phyloP scores from a whole-genome alignment of 805 yeast species.

The Myxozyma kluyveri region DNA sequence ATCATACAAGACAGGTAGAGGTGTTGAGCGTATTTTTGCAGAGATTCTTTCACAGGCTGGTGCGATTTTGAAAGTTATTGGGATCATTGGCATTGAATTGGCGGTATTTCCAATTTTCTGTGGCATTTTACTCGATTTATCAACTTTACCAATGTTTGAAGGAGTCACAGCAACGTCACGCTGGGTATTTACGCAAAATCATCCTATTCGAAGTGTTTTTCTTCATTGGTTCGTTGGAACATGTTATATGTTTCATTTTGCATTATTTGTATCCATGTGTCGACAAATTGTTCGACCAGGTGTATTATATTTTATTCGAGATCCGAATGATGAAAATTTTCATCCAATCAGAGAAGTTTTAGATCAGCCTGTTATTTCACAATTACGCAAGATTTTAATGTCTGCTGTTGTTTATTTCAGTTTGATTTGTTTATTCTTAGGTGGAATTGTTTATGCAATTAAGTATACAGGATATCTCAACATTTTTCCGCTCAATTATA shows the following conservation, averaged over 20 bases:
- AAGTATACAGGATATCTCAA: conserved; percentile 34
- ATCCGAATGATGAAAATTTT: conserved; percentile 91
- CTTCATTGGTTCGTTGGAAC: conserved; percentile 74
- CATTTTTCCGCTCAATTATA: conserved; percentile 32
- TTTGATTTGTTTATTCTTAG: conserved; percentile 73
- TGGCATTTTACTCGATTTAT: conserved; percentile 72
- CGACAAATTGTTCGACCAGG: conserved; percentile 81
- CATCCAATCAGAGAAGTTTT: conserved; percentile 84
- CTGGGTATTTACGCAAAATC: conserved; percentile 9
- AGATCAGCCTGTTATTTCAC: conserved; percentile 68
- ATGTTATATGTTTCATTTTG: conserved; percentile 79
- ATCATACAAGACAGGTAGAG: conserved; percentile 5
- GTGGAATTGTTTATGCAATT: conserved; percentile 54
- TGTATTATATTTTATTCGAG: conserved; percentile 83
- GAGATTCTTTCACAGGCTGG: conserved; percentile 31
- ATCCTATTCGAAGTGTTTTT: conserved; percentile 34
- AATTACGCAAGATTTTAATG: conserved; percentile 66
- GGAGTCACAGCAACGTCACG: conserved; percentile 14
- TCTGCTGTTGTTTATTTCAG: conserved; percentile 73
- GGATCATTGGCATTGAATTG: conserved; percentile 73
- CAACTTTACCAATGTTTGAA: conserved; percentile 57
- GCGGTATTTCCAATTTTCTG: conserved; percentile 84
- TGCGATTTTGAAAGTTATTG: conserved; percentile 68
- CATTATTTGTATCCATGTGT: conserved; percentile 80
- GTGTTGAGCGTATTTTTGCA: conserved; percentile 15